phyloP scores from a whole-genome alignment of 495 filamentous ascomycete genomes.

The Xylaria longipes region DNA sequence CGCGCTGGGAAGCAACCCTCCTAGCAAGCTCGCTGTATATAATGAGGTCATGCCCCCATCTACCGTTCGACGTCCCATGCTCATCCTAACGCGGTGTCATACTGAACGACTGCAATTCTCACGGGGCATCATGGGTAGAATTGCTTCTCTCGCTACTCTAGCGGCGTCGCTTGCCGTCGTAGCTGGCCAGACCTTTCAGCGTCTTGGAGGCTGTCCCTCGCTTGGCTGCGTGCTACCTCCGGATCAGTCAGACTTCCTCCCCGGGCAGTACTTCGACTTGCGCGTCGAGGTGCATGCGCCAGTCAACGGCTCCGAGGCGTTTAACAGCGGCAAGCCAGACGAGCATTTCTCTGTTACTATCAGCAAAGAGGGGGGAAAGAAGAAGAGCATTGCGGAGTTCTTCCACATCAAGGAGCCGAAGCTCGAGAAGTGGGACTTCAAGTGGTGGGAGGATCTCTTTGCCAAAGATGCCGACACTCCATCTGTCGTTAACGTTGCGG shows the following conservation, averaged over 20 bases:
- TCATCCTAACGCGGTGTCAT: background rate
- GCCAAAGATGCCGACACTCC: constrained; percentile 67
- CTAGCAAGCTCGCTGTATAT: background rate
- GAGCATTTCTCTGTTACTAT: constrained; percentile 73
- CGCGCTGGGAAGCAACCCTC: background rate
- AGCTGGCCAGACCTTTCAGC: constrained; percentile 70
- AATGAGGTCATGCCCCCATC: constrained; percentile 3
- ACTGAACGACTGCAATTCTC: background rate
- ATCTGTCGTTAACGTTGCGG: constrained; percentile 72
- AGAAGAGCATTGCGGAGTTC: constrained; percentile 60
- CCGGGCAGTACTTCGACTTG: constrained; percentile 78
- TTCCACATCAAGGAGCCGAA: constrained; percentile 65
- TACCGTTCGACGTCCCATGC: too few relatives aligned
- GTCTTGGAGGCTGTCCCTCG: constrained; percentile 71
- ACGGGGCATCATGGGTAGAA: background rate
- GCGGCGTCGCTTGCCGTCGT: constrained; percentile 42
- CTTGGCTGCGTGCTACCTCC: constrained; percentile 79
- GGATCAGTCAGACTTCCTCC: constrained; percentile 77
- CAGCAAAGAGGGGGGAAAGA: constrained; percentile 57
- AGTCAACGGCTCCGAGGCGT: constrained; percentile 74
- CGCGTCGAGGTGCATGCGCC: constrained; percentile 79
- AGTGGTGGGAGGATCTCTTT: constrained; percentile 77
- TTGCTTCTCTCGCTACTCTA: constrained; percentile 20
- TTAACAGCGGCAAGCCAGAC: constrained; percentile 63
- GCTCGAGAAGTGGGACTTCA: constrained; percentile 74